A percentile compares a stretch with the other conserved stretches of the same genome.
Conservation (phyloP, 169 alveolate species). For the Babesia sp. region DNA sequence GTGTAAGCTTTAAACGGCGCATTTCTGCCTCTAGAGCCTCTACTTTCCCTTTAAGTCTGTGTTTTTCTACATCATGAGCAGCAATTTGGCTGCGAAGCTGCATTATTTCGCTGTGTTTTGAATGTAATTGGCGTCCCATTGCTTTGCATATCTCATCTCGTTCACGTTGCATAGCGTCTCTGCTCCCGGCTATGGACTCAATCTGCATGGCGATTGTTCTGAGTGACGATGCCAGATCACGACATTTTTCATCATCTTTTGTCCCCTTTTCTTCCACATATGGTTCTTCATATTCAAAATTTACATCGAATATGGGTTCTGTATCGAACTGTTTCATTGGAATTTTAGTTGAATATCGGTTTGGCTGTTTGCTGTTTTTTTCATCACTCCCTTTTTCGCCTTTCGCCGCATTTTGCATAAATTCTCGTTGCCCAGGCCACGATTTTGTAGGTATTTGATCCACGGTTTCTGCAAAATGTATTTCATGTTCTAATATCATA, state of each 20-base stretch:
- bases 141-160: background rate
- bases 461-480: background rate
- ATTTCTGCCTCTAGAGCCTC: background rate
- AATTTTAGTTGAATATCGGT: background rate
- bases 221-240: background rate
- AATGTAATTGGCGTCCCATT: background rate
- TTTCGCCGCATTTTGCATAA: background rate
- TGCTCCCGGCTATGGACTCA: background rate
- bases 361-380: background rate
- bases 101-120: constrained; percentile 1
- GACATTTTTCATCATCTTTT: background rate
- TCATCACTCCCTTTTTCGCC: background rate
- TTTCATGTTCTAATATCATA: constrained; percentile 4
- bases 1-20: background rate
- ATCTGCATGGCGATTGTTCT: constrained; percentile 11
- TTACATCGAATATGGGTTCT: background rate
- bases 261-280: background rate
- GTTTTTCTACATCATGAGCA: background rate
- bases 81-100: constrained; percentile 1
- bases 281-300: background rate
- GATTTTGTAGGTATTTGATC: background rate
- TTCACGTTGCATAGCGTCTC: background rate
- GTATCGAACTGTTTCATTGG: background rate
- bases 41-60: background rate
- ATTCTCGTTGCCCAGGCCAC: background rate